These are phyloP conservation scores for Metschnikowia peoriensis DNA, from an alignment of 805 yeast species.

Conservation along the genomic window DNA sequence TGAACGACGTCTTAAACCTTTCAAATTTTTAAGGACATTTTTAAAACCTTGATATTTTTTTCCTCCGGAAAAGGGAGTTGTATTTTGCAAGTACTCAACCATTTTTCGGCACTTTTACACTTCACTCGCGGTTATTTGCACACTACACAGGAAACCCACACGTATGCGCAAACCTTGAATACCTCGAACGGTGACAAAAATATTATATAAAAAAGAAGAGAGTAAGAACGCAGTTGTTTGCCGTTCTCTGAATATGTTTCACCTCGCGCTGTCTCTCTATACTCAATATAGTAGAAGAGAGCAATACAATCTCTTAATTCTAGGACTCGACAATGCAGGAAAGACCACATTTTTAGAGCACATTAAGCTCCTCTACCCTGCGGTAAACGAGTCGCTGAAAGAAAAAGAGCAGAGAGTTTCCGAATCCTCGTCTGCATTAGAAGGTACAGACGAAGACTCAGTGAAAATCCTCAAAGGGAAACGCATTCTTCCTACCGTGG, in stretches of 20 bases:
- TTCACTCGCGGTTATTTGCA: background rate
- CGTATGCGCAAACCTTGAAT: background rate
- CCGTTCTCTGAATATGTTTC: slow-evolving; percentile 31
- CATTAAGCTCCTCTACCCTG: slow-evolving; percentile 36
- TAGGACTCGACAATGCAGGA: slow-evolving; percentile 96
- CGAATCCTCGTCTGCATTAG: slow-evolving; percentile 12
- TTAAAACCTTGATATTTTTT: background rate
- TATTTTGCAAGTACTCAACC: background rate
- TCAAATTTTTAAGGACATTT: background rate
- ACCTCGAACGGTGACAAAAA: background rate
- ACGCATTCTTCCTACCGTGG: slow-evolving; percentile 87
- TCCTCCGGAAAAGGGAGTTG: background rate
- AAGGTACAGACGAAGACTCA: slow-evolving; percentile 19
- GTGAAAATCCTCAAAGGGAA: slow-evolving; percentile 39
- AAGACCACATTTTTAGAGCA: slow-evolving; percentile 60
- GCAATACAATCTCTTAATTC: slow-evolving; percentile 54
- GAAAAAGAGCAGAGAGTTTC: slow-evolving; percentile 15
- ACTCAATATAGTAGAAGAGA: slow-evolving; percentile 46
- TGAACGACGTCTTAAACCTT: background rate
- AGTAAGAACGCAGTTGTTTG: background rate
- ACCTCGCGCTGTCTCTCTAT: slow-evolving; percentile 43
- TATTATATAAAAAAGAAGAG: background rate
- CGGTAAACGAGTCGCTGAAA: slow-evolving; percentile 23
- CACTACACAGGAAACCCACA: background rate
- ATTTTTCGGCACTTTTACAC: background rate